phyloP scores from a whole-genome alignment of 2,329 filamentous ascomycete species.

The Beauveria sp. region DNA sequence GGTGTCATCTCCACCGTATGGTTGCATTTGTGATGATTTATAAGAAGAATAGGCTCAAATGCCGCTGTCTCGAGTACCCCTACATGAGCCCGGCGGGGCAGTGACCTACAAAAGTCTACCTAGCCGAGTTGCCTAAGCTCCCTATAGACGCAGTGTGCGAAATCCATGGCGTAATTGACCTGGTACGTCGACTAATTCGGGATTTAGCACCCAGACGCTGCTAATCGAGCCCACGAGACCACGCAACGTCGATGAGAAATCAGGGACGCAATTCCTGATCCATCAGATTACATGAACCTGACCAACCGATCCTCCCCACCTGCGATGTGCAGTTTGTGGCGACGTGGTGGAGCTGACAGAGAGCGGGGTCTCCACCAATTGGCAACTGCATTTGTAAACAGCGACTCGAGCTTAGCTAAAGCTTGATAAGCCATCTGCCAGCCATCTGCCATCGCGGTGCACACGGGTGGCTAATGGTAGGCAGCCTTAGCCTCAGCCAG shows the following conservation, averaged over 20 bases:
- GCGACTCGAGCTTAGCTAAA: constrained; percentile 19
- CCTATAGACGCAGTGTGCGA: not conserved
- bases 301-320: constrained; percentile 1
- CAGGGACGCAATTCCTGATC: too few relatives aligned
- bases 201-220: too few relatives aligned
- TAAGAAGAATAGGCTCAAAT: not conserved
- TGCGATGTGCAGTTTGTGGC: too few relatives aligned
- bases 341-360: not conserved
- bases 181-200: not conserved
- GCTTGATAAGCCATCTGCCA: constrained; percentile 20
- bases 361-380: not conserved
- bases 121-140: too few relatives aligned
- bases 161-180: not conserved
- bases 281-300: constrained; percentile 9
- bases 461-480: not conserved
- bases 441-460: not conserved
- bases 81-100: not conserved
- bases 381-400: constrained; percentile 2
- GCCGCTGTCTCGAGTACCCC: not conserved
- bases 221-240: too few relatives aligned
- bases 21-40: not conserved
- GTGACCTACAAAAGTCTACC: not conserved
- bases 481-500: too few relatives aligned
- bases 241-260: too few relatives aligned
- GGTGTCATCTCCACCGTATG: not conserved